These are phyloP conservation scores for Hyaloscypha finlandica DNA, from an alignment of 495 filamentous ascomycete species.

Conservation along the genomic window DNA sequence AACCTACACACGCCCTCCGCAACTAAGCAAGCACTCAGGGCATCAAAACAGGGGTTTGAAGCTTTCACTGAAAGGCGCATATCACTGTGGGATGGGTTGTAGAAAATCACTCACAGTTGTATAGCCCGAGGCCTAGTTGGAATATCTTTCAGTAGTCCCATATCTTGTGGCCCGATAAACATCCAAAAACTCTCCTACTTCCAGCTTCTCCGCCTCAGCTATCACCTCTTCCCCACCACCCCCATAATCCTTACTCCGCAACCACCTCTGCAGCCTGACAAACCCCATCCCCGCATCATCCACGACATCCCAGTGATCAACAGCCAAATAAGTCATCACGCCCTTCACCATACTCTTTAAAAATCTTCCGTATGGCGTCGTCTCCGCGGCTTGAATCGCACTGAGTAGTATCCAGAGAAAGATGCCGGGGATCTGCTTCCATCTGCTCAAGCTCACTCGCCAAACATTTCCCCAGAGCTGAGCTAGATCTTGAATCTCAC, in stretches of 20 bases:
- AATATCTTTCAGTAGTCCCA: too few species aligned
- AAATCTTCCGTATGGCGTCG: slow-evolving; percentile 23
- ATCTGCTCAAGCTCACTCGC: slow-evolving; percentile 20
- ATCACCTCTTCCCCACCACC: too few species aligned
- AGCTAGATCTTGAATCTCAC: slow-evolving; percentile 12
- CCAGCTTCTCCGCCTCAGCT: too few species aligned
- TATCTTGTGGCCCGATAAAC: too few species aligned
- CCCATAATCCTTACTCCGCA: slow-evolving; percentile 8
- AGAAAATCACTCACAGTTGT: too few species aligned
- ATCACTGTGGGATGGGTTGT: too few species aligned
- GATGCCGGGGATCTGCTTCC: slow-evolving; percentile 28
- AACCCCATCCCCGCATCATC: slow-evolving; percentile 11
- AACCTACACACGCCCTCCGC: too few species aligned
- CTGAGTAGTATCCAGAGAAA: slow-evolving; percentile 27
- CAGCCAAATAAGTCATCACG: slow-evolving; percentile 9
- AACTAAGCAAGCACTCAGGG: too few species aligned
- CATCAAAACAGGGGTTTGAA: too few species aligned
- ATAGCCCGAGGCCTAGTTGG: too few species aligned
- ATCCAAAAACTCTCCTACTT: too few species aligned
- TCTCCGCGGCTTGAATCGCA: slow-evolving; percentile 21
- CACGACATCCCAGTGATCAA: slow-evolving; percentile 23
- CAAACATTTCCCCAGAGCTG: slow-evolving; percentile 25
- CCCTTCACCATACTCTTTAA: slow-evolving; percentile 30
- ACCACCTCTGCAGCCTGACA: slow-evolving; percentile 28
- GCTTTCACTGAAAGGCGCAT: too few species aligned